phyloP scores from a whole-genome alignment of 192 early-diverging fungal species.

The Paraglomus brasilianum region DNA sequence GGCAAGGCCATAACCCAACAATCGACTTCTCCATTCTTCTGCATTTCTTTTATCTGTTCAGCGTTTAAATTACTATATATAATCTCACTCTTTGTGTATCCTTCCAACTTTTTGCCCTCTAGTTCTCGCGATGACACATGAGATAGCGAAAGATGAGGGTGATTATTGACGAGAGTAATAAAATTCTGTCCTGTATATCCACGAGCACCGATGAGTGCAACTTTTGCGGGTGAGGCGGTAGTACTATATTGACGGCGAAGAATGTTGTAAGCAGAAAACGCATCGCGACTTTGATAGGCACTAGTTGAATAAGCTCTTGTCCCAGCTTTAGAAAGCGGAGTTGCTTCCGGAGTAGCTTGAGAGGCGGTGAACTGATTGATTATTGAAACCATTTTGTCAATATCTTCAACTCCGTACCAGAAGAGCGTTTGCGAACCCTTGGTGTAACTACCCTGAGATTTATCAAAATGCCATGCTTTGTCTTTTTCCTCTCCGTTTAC shows the following conservation, averaged over 20 bases:
- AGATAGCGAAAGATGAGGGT: constrained; percentile 82
- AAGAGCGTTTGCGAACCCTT: constrained; percentile 77
- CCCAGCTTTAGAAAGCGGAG: constrained; percentile 38
- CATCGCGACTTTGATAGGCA: constrained; percentile 28
- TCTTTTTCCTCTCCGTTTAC: constrained; percentile 73
- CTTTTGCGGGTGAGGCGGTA: constrained; percentile 40
- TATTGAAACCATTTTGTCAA: constrained; percentile 71
- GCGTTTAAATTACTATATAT: constrained; percentile 82
- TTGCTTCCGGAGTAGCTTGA: constrained; percentile 32
- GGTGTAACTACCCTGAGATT: constrained; percentile 85
- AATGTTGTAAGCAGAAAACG: constrained; percentile 18
- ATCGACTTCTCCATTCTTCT: constrained; percentile 70
- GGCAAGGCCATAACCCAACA: constrained; percentile 97
- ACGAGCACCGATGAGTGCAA: constrained; percentile 96
- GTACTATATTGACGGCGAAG: constrained; percentile 64
- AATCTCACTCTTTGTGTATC: constrained; percentile 69
- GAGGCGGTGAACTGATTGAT: constrained; percentile 55
- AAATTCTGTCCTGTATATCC: constrained; percentile 97
- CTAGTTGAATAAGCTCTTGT: constrained; percentile 61
- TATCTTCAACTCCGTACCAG: constrained; percentile 90
- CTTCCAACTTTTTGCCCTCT: constrained; percentile 77
- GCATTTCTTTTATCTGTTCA: constrained; percentile 59
- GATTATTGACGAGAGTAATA: constrained; percentile 83
- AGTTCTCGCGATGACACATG: constrained; percentile 95
- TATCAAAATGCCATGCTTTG: constrained; percentile 95